Evolutionary conservation across 2,329 filamentous ascomycete species (phyloP), one percentile per base, ranked within the genome.

Genomic region (Phaeophleospora eucalypticola): DNA sequence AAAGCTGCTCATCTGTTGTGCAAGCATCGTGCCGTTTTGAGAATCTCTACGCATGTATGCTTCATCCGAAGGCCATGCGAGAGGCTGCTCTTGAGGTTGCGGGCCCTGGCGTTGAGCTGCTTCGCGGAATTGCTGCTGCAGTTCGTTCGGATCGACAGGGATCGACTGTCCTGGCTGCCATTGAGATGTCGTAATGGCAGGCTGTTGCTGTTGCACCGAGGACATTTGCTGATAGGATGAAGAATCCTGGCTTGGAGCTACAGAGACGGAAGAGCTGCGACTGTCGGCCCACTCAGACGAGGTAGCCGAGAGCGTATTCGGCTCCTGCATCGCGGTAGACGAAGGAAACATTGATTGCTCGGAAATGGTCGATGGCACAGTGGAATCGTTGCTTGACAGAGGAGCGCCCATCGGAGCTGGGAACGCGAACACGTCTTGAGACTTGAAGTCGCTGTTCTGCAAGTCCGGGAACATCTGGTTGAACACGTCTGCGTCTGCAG

Each of bases 121-220:
- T 36, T 52, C 53, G 17, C 58, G 56, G 53, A 68, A 68, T 34
- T 65, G 58, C 35, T 63, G 57, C n/a, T 58, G 61, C 17, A 65
- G 54, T 9, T 57, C 57, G 33, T 56, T 58, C 21, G 62, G 56
- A 36, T 68, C 63, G n/a, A 66, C 62, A 2, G 64, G 64, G 10
- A 65, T 53, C 2, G 64, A 67, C 44, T 65, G 63, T 16, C 64
- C 65, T 18, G 65, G 64, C 40, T 66, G 63, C 65, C 65, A 68
- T 52, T 63, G 61, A 15, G 59, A 57, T 17, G 51, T 54, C 3
- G 49, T 56, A 3, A 52, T 41, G 18, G 43, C 24, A 9, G 53
- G 48, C 38, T 49, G 52, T 17, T 44, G 44, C 33, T 45, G n/a
- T n/a, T n/a, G 37, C 14, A 45, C 41, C 39, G 45, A 39, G 12